Base-by-base conservation (phyloP, 768 basidiomycete species). In the Lentinula raphanica region DNA sequence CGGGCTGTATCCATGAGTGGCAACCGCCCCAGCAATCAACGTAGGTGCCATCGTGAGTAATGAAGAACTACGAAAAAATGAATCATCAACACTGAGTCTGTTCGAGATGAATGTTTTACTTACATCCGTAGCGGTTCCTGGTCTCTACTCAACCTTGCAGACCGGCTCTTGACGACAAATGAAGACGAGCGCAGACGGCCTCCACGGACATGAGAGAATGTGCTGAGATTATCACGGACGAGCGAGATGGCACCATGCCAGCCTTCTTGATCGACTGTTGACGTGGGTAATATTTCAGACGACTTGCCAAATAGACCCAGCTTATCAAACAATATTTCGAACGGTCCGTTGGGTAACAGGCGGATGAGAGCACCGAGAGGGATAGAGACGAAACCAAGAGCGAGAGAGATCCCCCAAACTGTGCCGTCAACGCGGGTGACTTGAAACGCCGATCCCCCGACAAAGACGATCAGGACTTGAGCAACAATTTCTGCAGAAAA, bases 371-470 rank as follows among this genome's bases (percentile, higher is more conserved):
- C 86, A 54, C 93, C 97, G 64, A 96, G 79, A 4, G 96, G 97
- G 45, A 98, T 84, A 9, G 97, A 88, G 48, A 94, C 82, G 42
- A 88, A 61, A 35, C 96, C 97, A 32, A 98, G 80, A 49, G 92
- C 87, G 38, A 99, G 75, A 0, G 92, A 90, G 63, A 98, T 92
- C 54, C 85, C 94, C 97, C 97, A 99, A 70, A 96, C 93, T 39
- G 83, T 84, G 8, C 90, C 93, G 38, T 76, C 75, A 51, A 98
- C 85, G 7, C 68, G 78, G 0, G 84, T 87, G 8, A 98, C 96
- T 66, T 90, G 86, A 79, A 99, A 98, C 0, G 94, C 95, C 2
- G 90, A 81, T 35, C 91, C 89, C 39, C 94, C 96, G 42, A 98
- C 79, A 66, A 94, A 92, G 54, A 98, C 90, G 58, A 98, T 95